Base-by-base conservation (phyloP, 1,139 yeast genomes). In the Sugiyamaella japonica region DNA sequence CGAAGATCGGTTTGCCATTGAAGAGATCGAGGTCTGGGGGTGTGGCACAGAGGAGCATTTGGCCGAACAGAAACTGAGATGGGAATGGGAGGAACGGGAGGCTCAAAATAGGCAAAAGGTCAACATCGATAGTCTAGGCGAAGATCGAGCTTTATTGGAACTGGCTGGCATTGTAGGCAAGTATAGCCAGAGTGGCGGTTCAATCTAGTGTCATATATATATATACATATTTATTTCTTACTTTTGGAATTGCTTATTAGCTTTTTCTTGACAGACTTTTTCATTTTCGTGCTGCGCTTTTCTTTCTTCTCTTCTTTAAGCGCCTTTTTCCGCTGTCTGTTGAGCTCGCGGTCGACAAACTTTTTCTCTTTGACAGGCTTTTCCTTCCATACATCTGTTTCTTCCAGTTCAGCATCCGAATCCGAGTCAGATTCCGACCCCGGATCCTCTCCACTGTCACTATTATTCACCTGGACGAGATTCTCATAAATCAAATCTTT, bases 1-100 rank as follows among this genome's bases (percentile, higher is more conserved):
- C 65, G 97, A 91, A 66, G 84, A 85, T 59, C 74, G 91, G 50
- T 84, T 91, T 63, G 70, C 79, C 56, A 81, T 91, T 8, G 82
- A 84, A 3, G 91, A 86, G 61, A 73, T 91, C 20, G 97, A 90
- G 68, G 96, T 89, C 0, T 88, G 95, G 93, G 98, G 98, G 0
- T 79, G 89, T 55, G 97, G 97, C 0, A 82, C 87, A 5, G 81
- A 80, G 17, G 82, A 83, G 58, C 95, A 88, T 59, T 73, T 89
- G 50, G 86, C 80, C 29, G 91, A 85, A 57, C 97, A 91, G 69
- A 74, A 78, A 55, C 81, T 81, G 63, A 81, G 81, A 59, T 86
- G 96, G 95, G 91, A 85, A 64, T 89, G 97, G 97, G 97, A 91
- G 66, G 86, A 86, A 64, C 77, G 83, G 50, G 96, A 89, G 66